These are phyloP conservation scores for Diaporthe australafricana DNA, from an alignment of 2,329 filamentous ascomycete species.

Conservation along the genomic window DNA sequence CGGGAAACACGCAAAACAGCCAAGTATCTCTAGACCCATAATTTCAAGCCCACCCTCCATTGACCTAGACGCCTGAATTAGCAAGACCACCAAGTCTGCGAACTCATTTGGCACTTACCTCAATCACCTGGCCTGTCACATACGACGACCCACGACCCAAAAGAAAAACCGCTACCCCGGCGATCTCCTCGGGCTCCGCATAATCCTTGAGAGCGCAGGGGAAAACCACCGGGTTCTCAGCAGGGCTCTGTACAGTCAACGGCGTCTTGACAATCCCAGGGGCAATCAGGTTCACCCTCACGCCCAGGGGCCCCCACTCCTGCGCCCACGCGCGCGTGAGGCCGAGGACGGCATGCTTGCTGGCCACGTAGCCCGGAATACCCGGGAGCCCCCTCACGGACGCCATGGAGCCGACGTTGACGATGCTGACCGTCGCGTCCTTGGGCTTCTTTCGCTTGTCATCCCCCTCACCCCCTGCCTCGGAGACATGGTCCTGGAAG, in stretches of 20 bases:
- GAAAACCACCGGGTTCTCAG: background rate
- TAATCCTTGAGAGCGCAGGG: background rate
- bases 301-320: background rate
- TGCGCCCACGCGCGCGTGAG: conserved; percentile 41
- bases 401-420: conserved; percentile 52
- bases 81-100: too few relatives aligned
- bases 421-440: conserved; percentile 50
- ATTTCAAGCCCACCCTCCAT: too few relatives aligned
- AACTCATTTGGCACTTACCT: too few relatives aligned
- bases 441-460: too few relatives aligned
- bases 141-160: background rate
- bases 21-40: too few relatives aligned
- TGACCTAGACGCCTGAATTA: too few relatives aligned
- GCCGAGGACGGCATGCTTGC: conserved; percentile 52
- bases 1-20: too few relatives aligned
- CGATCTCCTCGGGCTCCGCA: background rate
- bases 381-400: conserved; percentile 49
- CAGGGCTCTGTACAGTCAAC: background rate
- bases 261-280: background rate
- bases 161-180: background rate
- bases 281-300: background rate
- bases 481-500: conserved; percentile 52
- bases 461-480: too few relatives aligned
- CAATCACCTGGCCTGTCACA: background rate
- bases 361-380: conserved; percentile 44